Evolutionary conservation across 176 grass and related monocot genomes (phyloP), one percentile per base, ranked within the genome.

Genomic region (Thalia dealbata): DNA sequence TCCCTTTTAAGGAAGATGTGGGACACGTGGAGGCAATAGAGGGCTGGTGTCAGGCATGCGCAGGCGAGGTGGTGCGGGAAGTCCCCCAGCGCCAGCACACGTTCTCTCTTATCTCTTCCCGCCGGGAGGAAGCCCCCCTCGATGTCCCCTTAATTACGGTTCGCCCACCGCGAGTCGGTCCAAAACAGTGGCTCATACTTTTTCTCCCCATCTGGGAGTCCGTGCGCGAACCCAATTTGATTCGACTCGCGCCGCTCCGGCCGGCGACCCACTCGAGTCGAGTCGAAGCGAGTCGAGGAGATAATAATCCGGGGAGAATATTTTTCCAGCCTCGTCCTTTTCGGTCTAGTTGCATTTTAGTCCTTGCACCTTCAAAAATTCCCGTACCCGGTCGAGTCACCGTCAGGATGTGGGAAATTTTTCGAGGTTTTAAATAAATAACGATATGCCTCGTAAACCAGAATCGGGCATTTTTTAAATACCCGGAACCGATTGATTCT

Each of bases 61-160:
- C 48, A 72, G 76, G 50, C 69, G 74, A 89, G 81, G 74, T 86
- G 74, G 67, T 85, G 58, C 52, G 80, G 69, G 69, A 86, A 82
- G 69, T 7, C 35, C 70, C 48, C 46, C 70, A 54, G 1, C 50
- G 50, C 27, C 50, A 72, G 25, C 25, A 72, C 70, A 72, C 70
- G 67, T 70, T 48, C n/a, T 70, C 67, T 38, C 32, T 38, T 38
- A 38, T 38, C 32, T 38, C 32, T 38, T 38, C 32, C 32, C 32
- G 42, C 10, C 21, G 42, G 19, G 42, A 46, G 3, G 5, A 35
- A 14, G 19, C 10, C 14, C 30, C 38, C 67, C 2, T 32, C 0
- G 12, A 25, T 3, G 14, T 46, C 10, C 0, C 9, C 1, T 1
- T 7, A 44, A 44, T 68, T 22, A 68, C 38, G 7, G 2, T 42